These are phyloP conservation scores for Hypseocharis bilobata DNA, from an alignment of 441 rosid species.

Conservation along the genomic window DNA sequence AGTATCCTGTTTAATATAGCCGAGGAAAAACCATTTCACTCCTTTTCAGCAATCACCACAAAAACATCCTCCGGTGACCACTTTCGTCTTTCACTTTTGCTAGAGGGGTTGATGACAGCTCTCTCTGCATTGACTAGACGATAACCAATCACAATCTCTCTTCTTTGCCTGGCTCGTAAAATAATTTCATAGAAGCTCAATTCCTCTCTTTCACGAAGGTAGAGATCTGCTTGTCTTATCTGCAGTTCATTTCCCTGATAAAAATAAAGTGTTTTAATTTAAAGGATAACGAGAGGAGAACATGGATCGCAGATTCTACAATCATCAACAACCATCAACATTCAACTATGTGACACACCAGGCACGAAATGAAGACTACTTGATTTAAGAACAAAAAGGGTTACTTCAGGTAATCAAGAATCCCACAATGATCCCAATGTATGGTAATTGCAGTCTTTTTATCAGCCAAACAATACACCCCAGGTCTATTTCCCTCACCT, in stretches of 20 bases:
- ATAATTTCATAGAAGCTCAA: conserved; percentile 55
- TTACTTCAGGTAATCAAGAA: too few relatives aligned
- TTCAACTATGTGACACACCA: neutral
- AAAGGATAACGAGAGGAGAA: neutral
- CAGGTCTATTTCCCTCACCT: too few relatives aligned
- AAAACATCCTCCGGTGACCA: conserved; percentile 49
- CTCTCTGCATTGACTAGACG: conserved; percentile 43
- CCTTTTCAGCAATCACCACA: conserved; percentile 54
- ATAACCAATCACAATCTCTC: conserved; percentile 61
- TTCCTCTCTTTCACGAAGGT: conserved; percentile 51
- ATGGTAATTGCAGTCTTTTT: too few relatives aligned
- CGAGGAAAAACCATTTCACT: conserved; percentile 23
- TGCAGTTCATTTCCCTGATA: conserved; percentile 65
- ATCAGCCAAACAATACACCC: too few relatives aligned
- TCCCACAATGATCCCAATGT: too few relatives aligned
- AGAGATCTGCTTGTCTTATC: conserved; percentile 52
- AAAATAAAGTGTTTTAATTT: neutral
- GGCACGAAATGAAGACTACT: neutral
- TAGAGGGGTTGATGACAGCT: conserved; percentile 51
- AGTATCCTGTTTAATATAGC: neutral
- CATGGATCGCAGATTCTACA: neutral
- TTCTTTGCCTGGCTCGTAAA: conserved; percentile 45
- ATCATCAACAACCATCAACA: neutral
- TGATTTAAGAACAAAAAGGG: too few relatives aligned
- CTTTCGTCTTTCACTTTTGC: conserved; percentile 37